These are phyloP conservation scores for Domatiomyces globalis DNA, from an alignment of 2,329 filamentous ascomycete genomes.

Conservation along the genomic window DNA sequence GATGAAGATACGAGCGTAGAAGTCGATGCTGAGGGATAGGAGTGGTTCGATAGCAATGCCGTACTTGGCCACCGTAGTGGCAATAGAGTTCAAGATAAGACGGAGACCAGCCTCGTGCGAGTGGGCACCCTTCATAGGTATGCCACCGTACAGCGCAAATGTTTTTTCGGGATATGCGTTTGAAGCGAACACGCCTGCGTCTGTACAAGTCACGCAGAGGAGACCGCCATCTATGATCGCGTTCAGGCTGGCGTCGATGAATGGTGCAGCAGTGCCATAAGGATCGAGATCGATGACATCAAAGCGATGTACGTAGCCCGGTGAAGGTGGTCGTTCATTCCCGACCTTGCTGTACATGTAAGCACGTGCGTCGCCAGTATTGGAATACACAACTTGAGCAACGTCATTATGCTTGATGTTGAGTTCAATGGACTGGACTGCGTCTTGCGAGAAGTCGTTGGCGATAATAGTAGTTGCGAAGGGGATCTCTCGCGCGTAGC, in stretches of 20 bases:
- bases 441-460: slow-evolving; percentile 71
- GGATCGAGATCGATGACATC: slow-evolving; percentile 95
- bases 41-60: slow-evolving; percentile 81
- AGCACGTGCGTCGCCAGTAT: slow-evolving; percentile 67
- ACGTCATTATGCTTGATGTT: slow-evolving; percentile 78
- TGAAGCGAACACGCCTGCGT: slow-evolving; percentile 88
- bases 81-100: slow-evolving; percentile 69
- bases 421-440: slow-evolving; percentile 64
- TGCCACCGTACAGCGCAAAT: slow-evolving; percentile 82
- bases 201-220: slow-evolving; percentile 90
- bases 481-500: slow-evolving; percentile 83
- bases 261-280: slow-evolving; percentile 84
- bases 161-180: slow-evolving; percentile 90
- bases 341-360: slow-evolving; percentile 74
- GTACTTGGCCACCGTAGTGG: slow-evolving; percentile 67
- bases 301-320: slow-evolving; percentile 44
- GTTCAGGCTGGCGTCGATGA: slow-evolving; percentile 82
- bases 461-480: slow-evolving; percentile 69
- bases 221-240: slow-evolving; percentile 76
- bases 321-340: slow-evolving; percentile 25
- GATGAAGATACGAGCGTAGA: slow-evolving; percentile 83
- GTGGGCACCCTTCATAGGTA: slow-evolving; percentile 69
- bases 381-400: slow-evolving; percentile 54
- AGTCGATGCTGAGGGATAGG: slow-evolving; percentile 87
- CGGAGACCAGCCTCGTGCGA: slow-evolving; percentile 84